These are phyloP conservation scores for Trichoderma asperelloides DNA, from an alignment of 495 filamentous ascomycete species.

Conservation along the genomic window DNA sequence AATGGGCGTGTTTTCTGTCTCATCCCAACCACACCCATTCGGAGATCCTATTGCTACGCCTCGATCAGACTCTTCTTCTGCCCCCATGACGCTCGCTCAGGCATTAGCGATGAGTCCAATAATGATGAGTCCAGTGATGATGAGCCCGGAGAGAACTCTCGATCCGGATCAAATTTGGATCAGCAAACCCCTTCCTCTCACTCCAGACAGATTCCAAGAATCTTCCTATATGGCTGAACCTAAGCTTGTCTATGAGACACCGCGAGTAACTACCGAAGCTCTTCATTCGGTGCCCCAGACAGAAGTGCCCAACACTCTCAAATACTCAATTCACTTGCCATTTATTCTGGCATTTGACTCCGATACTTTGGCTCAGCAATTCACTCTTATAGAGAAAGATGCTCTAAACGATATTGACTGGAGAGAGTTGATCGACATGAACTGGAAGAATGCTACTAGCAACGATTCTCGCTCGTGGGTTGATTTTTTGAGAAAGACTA, in stretches of 20 bases:
- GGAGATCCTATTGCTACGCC: constrained; percentile 22
- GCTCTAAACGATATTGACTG: constrained; percentile 94
- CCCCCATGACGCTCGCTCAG: constrained; percentile 65
- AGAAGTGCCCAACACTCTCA: constrained; percentile 20
- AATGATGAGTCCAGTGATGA: constrained; percentile 15
- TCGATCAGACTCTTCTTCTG: constrained; percentile 57
- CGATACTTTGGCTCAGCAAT: constrained; percentile 81
- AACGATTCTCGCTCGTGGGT: constrained; percentile 73
- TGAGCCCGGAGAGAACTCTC: constrained; percentile 29
- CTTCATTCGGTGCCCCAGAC: constrained; percentile 29
- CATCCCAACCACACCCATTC: constrained; percentile 49
- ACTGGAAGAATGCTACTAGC: constrained; percentile 65
- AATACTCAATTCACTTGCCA: constrained; percentile 59
- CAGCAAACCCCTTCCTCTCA: constrained; percentile 42
- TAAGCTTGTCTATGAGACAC: constrained; percentile 26
- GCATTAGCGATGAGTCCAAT: constrained; percentile 40
- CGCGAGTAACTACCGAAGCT: constrained; percentile 24
- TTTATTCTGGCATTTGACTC: constrained; percentile 91
- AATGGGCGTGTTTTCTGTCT: background rate
- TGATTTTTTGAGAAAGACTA: constrained; percentile 74
- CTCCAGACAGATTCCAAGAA: constrained; percentile 29
- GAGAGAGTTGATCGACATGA: constrained; percentile 93
- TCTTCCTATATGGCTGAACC: constrained; percentile 16
- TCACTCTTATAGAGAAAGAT: constrained; percentile 93
- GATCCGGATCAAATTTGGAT: constrained; percentile 33